Conservation (phyloP, 345 rosid genomes). For the Syzygium oleosum region DNA sequence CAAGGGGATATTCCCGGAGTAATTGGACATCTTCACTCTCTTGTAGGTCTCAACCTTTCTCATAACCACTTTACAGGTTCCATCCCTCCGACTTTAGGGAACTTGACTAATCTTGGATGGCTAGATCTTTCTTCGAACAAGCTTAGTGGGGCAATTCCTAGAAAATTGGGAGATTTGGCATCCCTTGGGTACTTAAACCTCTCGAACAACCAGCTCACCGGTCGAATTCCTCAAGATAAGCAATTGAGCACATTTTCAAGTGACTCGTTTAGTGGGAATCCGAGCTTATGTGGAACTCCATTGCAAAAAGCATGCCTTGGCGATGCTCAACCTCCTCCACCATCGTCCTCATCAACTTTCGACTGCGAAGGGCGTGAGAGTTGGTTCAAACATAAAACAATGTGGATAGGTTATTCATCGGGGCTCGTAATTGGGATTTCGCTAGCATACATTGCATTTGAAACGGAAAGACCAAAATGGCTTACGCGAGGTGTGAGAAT, state of each 20-base stretch:
- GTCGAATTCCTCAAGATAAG: neutral
- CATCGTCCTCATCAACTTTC: neutral
- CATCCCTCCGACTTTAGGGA: neutral
- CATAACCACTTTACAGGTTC: neutral
- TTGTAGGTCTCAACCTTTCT: neutral
- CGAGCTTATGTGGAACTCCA: neutral
- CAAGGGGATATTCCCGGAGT: neutral
- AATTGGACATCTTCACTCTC: neutral
- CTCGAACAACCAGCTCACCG: neutral
- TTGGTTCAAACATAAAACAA: neutral
- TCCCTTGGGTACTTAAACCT: neutral
- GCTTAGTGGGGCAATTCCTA: neutral
- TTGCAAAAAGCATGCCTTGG: neutral
- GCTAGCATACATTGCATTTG: neutral
- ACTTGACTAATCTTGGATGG: neutral
- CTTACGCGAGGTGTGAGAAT: neutral
- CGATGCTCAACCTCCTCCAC: neutral
- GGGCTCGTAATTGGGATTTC: neutral
- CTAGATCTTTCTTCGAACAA: neutral
- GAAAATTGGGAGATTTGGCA: neutral
- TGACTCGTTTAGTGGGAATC: neutral
- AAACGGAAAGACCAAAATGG: neutral
- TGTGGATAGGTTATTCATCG: neutral
- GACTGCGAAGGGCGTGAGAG: neutral
- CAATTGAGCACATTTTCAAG: neutral